Percentiles rank a stretch among this genome's conserved stretches.
Evolutionary conservation across 2,329 filamentous ascomycete genomes (phyloP).

Genomic region (Colletotrichum kahawae): DNA sequence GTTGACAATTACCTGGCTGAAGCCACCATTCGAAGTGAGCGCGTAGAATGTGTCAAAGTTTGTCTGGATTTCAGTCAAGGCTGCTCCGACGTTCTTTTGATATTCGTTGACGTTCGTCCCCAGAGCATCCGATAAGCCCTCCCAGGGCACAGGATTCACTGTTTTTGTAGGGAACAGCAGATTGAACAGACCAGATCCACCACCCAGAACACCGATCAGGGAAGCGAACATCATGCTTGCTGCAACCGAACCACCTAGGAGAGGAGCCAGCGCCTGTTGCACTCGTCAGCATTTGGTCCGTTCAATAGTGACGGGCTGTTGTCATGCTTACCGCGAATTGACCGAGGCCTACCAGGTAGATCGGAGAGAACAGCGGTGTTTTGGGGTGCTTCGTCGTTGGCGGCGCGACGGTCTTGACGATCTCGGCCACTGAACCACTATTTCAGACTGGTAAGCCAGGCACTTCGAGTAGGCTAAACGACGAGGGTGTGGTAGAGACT

Average conservation of each 20-base stretch:
- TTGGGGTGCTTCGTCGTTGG: not conserved
- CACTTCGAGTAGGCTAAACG: not conserved
- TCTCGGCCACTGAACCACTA: not conserved
- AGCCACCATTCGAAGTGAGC: not conserved
- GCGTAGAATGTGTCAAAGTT: not conserved
- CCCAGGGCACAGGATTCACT: not conserved
- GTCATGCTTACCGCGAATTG: not conserved
- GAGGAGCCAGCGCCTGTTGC: not conserved
- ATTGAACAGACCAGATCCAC: not conserved
- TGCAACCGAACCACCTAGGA: not conserved
- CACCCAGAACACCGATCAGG: not conserved
- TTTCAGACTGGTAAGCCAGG: not conserved
- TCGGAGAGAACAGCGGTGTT: not conserved
- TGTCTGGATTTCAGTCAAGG: not conserved
- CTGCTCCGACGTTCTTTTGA: not conserved
- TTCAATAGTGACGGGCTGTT: accelerated
- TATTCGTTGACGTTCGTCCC: not conserved
- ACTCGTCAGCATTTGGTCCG: not conserved
- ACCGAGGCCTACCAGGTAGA: not conserved
- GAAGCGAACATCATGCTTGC: not conserved
- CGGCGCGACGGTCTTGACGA: not conserved
- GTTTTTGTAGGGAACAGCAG: not conserved
- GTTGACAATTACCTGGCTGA: not conserved
- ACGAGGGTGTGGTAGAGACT: accelerated
- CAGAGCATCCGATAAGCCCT: not conserved